Evolutionary conservation across 768 basidiomycete genomes (phyloP), one percentile per base, ranked within the genome.

Genomic region (Sarcomyxa edulis): DNA sequence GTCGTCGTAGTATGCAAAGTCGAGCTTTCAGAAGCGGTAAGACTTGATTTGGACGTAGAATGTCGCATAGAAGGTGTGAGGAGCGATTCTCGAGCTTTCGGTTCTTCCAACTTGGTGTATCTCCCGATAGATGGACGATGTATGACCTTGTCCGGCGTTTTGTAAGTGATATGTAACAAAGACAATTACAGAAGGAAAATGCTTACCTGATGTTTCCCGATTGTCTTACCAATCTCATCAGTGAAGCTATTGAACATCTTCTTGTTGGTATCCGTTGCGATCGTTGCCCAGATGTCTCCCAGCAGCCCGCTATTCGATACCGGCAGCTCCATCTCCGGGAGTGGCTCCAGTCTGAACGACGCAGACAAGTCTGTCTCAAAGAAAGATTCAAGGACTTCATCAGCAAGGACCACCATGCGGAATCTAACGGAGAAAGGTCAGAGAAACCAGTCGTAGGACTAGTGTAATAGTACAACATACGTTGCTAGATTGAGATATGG

Each of bases 361-460:
- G 75, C 78, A 0, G 89, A 80, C 45, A 99, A 68, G 58, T 98
- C 96, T 0, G 84, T 78, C 52, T 92, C 93, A 51, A 97, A 99
- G 72, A 99, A 99, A 1, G 87, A 84, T 56, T 99, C 96, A 18
- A 99, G 75, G 19, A 98, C 72, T 57, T 97, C 94, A 48, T 98
- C 96, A 1, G 95, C 94, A 7, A 99, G 72, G 4, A 99, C 87
- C 27, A 98, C 95, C 96, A 98, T 99, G 6, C 96, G 82, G 79
- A 99, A 99, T 6, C 90, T 90, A 48, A 15, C 27, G n/a, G n/a
- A n/a, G n/a, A 34, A 54, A 35, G 32, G 28, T 23, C 4, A 27
- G 11, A 21, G 32, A 16, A 16, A 15, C 32, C 14, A 37, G 33
- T 6, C 18, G 19, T 7, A 36, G 35, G 32, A 30, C 26, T n/a